A percentile compares a stretch with the other conserved stretches of the same genome.
Conservation (phyloP, 2,329 filamentous ascomycete species). For the Colletotrichum orchidophilum region DNA sequence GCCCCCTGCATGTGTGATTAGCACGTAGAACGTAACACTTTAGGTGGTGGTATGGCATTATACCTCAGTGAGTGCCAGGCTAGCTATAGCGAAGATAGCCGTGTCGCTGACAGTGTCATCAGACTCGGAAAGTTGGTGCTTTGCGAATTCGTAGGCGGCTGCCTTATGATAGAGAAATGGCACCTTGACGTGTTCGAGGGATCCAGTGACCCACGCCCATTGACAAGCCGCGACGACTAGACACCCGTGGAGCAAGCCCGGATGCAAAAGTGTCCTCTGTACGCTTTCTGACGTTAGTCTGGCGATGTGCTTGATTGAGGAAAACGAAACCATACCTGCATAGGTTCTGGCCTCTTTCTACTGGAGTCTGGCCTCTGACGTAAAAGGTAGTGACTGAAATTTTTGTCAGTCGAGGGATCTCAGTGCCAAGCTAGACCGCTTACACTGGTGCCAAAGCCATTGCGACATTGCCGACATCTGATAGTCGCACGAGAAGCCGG, state of each 20-base stretch:
- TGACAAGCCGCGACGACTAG: slow-evolving; percentile 55
- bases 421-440: slow-evolving; percentile 16
- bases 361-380: slow-evolving; percentile 51
- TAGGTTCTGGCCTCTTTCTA: slow-evolving; percentile 46
- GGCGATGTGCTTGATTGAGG: not conserved
- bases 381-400: slow-evolving; percentile 50
- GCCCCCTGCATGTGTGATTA: slow-evolving; percentile 45
- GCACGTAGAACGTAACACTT: not conserved
- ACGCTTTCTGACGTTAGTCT: slow-evolving; percentile 43
- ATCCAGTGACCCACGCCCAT: slow-evolving; percentile 56
- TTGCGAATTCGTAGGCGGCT: slow-evolving; percentile 56
- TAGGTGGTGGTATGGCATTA: not conserved
- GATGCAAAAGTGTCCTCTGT: slow-evolving; percentile 53
- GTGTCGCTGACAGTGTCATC: slow-evolving; percentile 50
- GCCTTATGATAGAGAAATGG: slow-evolving; percentile 58
- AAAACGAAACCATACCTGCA: slow-evolving; percentile 42
- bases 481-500: slow-evolving; percentile 30
- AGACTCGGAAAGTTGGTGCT: slow-evolving; percentile 51
- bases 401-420: not conserved
- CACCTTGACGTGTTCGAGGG: slow-evolving; percentile 54
- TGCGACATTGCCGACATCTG: slow-evolving; percentile 45
- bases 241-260: slow-evolving; percentile 56
- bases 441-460: slow-evolving; percentile 48
- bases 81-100: slow-evolving; percentile 54
- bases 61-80: slow-evolving; percentile 56